Base-by-base conservation (phyloP, 2,329 filamentous ascomycete species). In the Sclerotinia glacialis region DNA sequence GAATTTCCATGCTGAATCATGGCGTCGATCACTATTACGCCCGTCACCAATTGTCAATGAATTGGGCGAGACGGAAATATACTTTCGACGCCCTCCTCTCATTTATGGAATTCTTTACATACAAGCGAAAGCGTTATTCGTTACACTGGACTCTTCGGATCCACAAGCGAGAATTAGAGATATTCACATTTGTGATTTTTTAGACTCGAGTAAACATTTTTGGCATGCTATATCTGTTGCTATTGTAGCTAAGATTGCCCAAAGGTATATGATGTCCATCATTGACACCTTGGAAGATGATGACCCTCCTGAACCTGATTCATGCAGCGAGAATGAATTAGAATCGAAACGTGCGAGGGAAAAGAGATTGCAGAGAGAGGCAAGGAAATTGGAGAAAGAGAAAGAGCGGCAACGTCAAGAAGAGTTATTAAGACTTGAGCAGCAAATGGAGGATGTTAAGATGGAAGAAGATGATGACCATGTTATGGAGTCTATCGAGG, bases 221-320 rank as follows among this genome's bases (percentile, higher is more conserved):
- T 78, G 76, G 76, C 75, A 77, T 66, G 76, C 73, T 9, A 69
- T 78, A 59, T 75, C 74, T 12, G 68, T 78, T 64, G 74, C 76
- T 26, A 74, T 76, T 42, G 63, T 76, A 28, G 67, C 74, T 40
- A 72, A 72, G 46, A 67, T 71, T 37, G 74, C 75, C 2, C 68
- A 76, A 44, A 75, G 76, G 44, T 75, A 76, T 44, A 69, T 74
- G 23, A 73, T 75, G 70, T 69, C 72, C 2, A 73, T 74, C 26
- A 73, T 69, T 65, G 72, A 74, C 66, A 70, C 73, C 59, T 55
- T 76, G 11, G 72, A 74, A 58, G 62, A 66, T 42, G 72, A 74
- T 46, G 69, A 69, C 14, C 67, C 70, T 23, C 56, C 61, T 12
- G 64, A 64, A 5, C 64, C 66, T 49, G 73, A 76, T 69, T 67